Evolutionary conservation across 192 early-diverging fungal genomes (phyloP).

Genomic region (Coemansia sp.): DNA sequence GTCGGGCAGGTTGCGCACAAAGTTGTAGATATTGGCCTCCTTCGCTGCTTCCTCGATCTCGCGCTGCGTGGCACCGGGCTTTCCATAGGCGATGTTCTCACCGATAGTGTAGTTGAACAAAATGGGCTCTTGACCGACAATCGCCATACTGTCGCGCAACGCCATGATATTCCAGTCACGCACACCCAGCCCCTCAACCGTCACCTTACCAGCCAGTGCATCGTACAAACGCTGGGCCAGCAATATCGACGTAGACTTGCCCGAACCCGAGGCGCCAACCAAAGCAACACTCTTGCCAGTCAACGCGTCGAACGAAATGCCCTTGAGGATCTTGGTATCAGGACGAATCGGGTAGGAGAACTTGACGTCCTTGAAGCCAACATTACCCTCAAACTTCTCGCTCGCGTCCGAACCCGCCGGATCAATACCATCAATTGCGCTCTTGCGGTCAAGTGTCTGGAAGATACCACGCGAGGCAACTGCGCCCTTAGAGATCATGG

Average conservation of each 20-base stretch:
- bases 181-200: constrained; percentile 62
- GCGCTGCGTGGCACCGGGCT: constrained; percentile 59
- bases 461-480: constrained; percentile 75
- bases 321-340: constrained; percentile 64
- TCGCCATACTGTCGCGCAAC: constrained; percentile 71
- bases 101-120: constrained; percentile 84
- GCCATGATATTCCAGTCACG: constrained; percentile 64
- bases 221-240: constrained; percentile 83
- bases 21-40: constrained; percentile 71
- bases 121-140: constrained; percentile 90
- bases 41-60: constrained; percentile 58
- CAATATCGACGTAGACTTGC: constrained; percentile 71
- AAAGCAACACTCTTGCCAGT: constrained; percentile 77
- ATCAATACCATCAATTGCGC: constrained; percentile 59
- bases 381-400: constrained; percentile 60
- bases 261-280: constrained; percentile 82
- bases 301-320: constrained; percentile 56
- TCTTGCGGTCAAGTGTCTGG: constrained; percentile 70
- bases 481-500: constrained; percentile 78
- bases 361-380: constrained; percentile 47
- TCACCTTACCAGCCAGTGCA: constrained; percentile 57
- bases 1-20: constrained; percentile 79
- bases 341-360: constrained; percentile 70
- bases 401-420: constrained; percentile 57
- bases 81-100: constrained; percentile 84